Evolutionary conservation across 345 rosid species (phyloP).

Genomic region (Hirschfeldia incana): DNA sequence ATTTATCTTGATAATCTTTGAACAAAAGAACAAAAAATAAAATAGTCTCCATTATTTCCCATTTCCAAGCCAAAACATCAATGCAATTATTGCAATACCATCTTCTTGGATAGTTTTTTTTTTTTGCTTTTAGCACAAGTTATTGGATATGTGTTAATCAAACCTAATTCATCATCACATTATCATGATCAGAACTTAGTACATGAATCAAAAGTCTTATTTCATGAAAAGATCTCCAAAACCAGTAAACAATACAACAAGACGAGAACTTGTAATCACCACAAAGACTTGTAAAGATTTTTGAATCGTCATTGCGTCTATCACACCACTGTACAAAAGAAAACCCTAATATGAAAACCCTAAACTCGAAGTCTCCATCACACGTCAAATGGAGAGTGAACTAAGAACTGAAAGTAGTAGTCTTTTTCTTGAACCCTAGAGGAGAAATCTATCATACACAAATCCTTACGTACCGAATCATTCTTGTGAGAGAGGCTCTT

Average conservation of each 20-base stretch:
- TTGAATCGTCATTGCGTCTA: constrained; percentile 1
- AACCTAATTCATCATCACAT: background rate
- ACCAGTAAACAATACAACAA: constrained; percentile 18
- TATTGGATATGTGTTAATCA: background rate
- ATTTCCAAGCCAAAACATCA: constrained; percentile 15
- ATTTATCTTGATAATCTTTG: background rate
- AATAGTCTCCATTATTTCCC: background rate
- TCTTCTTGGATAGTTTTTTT: background rate
- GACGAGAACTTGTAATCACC: constrained; percentile 2
- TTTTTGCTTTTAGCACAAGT: background rate
- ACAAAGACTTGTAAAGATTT: constrained; percentile 1
- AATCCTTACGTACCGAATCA: constrained; percentile 11
- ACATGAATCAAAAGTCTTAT: background rate
- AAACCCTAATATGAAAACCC: constrained; percentile 13
- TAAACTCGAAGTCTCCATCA: constrained; percentile 28
- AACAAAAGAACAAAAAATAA: background rate
- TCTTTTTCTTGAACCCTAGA: constrained; percentile 29
- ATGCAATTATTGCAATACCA: constrained; percentile 5
- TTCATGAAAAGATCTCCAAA: constrained; percentile 12
- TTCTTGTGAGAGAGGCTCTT: background rate
- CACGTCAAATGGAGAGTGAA: constrained; percentile 4
- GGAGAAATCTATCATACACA: constrained; percentile 5
- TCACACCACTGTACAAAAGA: constrained; percentile 23
- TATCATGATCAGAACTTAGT: background rate
- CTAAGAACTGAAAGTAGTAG: background rate